Evolutionary conservation across 164 flowering plant species (phyloP).

Genomic region (Chimonanthus praecox): DNA sequence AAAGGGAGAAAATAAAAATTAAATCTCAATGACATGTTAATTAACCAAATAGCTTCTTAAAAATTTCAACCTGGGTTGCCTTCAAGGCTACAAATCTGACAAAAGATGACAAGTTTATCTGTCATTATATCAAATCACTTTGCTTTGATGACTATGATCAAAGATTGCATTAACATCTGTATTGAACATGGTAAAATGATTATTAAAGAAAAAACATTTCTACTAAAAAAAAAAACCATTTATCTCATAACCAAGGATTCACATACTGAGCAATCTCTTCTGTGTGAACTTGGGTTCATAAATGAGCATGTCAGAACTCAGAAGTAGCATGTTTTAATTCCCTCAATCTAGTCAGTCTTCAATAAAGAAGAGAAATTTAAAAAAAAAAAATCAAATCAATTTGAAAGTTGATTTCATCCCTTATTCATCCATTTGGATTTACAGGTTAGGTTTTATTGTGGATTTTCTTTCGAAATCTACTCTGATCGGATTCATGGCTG

Average conservation of each 20-base stretch:
- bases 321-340: too few species aligned
- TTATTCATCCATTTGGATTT: not conserved
- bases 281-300: not conserved
- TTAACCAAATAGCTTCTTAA: too few species aligned
- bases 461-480: constrained; percentile 65
- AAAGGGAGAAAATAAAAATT: not conserved
- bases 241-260: not conserved
- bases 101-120: not conserved
- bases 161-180: not conserved
- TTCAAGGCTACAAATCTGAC: not conserved
- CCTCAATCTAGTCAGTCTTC: not conserved
- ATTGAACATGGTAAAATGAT: not conserved
- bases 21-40: not conserved
- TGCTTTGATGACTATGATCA: not conserved
- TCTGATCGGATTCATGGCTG: constrained; percentile 65
- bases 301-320: not conserved
- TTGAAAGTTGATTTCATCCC: not conserved
- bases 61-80: not conserved
- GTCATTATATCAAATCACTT: too few species aligned
- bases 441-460: constrained; percentile 58
- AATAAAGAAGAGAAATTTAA: not conserved
- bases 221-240: not conserved
- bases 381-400: not conserved
- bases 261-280: not conserved
- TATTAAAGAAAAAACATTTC: not conserved